A percentile compares a stretch with the other conserved stretches of the same genome.
Evolutionary conservation across 305 asterid species (phyloP).

Genomic region (Fraxinus albicans): DNA sequence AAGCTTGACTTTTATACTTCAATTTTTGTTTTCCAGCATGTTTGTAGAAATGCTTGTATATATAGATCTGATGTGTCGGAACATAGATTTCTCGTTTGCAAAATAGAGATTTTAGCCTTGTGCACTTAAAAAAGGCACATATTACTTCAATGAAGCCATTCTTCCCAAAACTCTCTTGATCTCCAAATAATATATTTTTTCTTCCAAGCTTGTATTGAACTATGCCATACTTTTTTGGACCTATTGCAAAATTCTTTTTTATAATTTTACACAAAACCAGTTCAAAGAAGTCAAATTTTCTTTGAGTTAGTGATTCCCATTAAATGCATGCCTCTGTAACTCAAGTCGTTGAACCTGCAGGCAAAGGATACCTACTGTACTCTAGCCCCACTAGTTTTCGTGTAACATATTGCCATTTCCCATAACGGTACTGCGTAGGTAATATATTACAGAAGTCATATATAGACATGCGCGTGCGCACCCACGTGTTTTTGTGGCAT

Average conservation of each 20-base stretch:
- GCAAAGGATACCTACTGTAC: neutral
- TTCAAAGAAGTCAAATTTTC: neutral
- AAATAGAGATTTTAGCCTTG: neutral
- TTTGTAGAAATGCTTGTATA: neutral
- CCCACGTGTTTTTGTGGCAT: neutral
- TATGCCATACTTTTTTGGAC: neutral
- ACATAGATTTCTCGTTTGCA: neutral
- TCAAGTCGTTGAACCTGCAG: neutral
- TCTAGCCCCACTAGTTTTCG: neutral
- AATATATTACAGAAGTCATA: neutral
- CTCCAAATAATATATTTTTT: neutral
- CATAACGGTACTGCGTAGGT: neutral
- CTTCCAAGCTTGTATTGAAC: neutral
- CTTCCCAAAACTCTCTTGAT: neutral
- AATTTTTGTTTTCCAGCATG: neutral
- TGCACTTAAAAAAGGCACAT: neutral
- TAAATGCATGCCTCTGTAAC: neutral
- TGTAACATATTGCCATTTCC: neutral
- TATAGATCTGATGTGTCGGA: neutral
- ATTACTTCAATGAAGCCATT: neutral
- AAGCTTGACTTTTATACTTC: neutral
- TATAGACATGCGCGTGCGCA: neutral
- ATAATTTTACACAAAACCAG: neutral
- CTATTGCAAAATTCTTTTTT: neutral
- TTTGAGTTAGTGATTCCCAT: neutral